A percentile compares a stretch with the other conserved stretches of the same genome.
phyloP scores from a whole-genome alignment of 768 basidiomycete species.

The Phylloporus sp. region DNA sequence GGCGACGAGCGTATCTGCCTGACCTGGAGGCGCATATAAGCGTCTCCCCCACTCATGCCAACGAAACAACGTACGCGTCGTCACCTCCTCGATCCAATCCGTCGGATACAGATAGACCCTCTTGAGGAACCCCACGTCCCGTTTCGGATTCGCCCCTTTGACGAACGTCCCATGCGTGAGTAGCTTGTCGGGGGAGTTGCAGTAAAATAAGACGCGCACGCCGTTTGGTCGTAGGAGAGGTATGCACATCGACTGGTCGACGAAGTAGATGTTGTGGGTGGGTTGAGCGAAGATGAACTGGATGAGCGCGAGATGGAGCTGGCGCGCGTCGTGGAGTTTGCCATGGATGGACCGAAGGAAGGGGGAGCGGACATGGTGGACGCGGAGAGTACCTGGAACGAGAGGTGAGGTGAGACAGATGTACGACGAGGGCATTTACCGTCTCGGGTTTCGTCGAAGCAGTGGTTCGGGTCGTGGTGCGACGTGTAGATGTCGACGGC shows the following conservation, averaged over 20 bases:
- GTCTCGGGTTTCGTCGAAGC: constrained; percentile 91
- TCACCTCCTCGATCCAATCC: constrained; percentile 85
- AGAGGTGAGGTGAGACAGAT: no score
- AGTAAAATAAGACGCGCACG: constrained; percentile 95
- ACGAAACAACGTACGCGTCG: constrained; percentile 60
- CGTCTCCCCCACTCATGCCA: no score
- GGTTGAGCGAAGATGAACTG: constrained; percentile 45
- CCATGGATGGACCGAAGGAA: constrained; percentile 76
- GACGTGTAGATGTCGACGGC: constrained; percentile 88
- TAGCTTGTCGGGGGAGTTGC: constrained; percentile 96
- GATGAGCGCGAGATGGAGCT: constrained; percentile 65
- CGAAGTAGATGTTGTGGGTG: constrained; percentile 79
- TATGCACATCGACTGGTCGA: constrained; percentile 94
- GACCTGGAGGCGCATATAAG: constrained; percentile 44
- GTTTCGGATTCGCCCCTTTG: constrained; percentile 45
- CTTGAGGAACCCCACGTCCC: constrained; percentile 52
- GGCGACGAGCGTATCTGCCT: constrained; percentile 85
- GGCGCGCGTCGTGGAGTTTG: constrained; percentile 82
- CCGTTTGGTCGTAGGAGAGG: constrained; percentile 67
- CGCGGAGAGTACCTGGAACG: constrained; percentile 67
- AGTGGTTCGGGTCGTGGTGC: constrained; percentile 79
- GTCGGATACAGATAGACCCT: constrained; percentile 79
- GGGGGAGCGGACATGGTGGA: constrained; percentile 66
- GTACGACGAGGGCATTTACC: no score
- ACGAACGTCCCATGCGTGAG: constrained; percentile 65